Evolutionary conservation across 2,329 filamentous ascomycete species (phyloP).

Genomic region (Penicillium sp.): DNA sequence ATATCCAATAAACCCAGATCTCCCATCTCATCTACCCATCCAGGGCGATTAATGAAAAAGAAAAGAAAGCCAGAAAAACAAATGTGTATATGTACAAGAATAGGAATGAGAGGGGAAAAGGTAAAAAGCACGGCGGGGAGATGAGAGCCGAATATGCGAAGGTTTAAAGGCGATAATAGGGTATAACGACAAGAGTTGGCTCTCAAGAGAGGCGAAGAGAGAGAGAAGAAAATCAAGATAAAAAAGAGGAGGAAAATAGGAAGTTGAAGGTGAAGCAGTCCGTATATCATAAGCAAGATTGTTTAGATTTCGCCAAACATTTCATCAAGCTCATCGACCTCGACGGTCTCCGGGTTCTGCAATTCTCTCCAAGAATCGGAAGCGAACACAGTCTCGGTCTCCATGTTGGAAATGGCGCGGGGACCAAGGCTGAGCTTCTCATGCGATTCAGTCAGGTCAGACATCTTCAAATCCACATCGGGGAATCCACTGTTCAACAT

Average conservation of each 20-base stretch:
- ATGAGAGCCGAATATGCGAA: slow-evolving; percentile 10
- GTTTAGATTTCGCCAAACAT: slow-evolving; percentile 72
- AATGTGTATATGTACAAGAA: slow-evolving; percentile 26
- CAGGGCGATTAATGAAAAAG: slow-evolving; percentile 20
- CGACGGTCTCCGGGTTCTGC: slow-evolving; percentile 80
- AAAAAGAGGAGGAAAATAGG: neutral
- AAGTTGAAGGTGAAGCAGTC: neutral
- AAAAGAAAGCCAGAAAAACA: slow-evolving; percentile 8
- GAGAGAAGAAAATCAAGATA: slow-evolving; percentile 12
- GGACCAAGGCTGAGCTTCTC: slow-evolving; percentile 47
- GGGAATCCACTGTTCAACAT: slow-evolving; percentile 41
- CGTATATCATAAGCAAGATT: neutral
- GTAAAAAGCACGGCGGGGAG: slow-evolving; percentile 9
- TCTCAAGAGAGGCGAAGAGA: slow-evolving; percentile 17
- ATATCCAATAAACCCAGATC: slow-evolving; percentile 13
- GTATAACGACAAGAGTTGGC: slow-evolving; percentile 16
- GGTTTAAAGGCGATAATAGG: slow-evolving; percentile 9
- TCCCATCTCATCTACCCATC: slow-evolving; percentile 22
- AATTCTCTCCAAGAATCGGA: slow-evolving; percentile 61
- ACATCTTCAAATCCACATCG: slow-evolving; percentile 39
- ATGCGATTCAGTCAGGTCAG: slow-evolving; percentile 33
- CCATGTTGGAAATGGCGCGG: slow-evolving; percentile 27
- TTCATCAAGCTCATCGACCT: slow-evolving; percentile 88
- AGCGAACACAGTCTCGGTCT: slow-evolving; percentile 43
- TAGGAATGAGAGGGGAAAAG: slow-evolving; percentile 13